Base-by-base conservation (phyloP, 2,329 filamentous ascomycete genomes). In the Monosporascus sp. region DNA sequence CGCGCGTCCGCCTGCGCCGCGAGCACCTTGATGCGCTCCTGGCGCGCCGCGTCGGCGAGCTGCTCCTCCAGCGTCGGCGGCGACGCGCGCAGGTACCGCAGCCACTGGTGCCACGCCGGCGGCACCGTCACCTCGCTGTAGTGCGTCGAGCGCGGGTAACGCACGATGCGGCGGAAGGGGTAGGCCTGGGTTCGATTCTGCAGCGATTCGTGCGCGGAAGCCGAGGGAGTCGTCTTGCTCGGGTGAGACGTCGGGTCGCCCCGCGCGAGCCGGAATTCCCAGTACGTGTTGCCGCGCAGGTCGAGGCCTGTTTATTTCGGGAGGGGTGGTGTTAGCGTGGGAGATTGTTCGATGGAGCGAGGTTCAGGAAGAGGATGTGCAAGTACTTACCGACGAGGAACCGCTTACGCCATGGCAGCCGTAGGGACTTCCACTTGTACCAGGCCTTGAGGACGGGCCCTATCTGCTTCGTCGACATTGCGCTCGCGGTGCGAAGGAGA, bases 81-180 rank as follows among this genome's bases (percentile, higher is more conserved):
- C 0, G 77, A 66, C 2, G 64, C 56, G 20, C 85, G 79, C 46
- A 78, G 81, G 66, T 87, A 76, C 17, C 85, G 81, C 48, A 88
- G 74, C 85, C 85, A 88, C 63, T 87, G 83, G 69, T 87, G 83
- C 85, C 85, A 88, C 58, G 77, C 75, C 11, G 85, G 83, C 50
- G 78, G 72, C 55, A 87, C 82, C 52, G 70, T 70, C 51, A 86
- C 77, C 36, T 81, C 76, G 61, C 75, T 79, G 62, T 75, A 73
- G 65, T 82, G 80, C 3, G 77, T 76, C 44, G 72, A 72, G 48
- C 74, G 70, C 11, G 82, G 81, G 67, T 81, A 84, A 60, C 81
- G 65, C 48, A 86, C 82, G 57, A 86, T 85, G 65, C 83, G 80
- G 35, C 83, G 80, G 77, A 79, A 81, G 59, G 80, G 78, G 36